Evolutionary conservation across 441 rosid species (phyloP), one percentile per base, ranked within the genome.

Genomic region (Croton laevigatus): DNA sequence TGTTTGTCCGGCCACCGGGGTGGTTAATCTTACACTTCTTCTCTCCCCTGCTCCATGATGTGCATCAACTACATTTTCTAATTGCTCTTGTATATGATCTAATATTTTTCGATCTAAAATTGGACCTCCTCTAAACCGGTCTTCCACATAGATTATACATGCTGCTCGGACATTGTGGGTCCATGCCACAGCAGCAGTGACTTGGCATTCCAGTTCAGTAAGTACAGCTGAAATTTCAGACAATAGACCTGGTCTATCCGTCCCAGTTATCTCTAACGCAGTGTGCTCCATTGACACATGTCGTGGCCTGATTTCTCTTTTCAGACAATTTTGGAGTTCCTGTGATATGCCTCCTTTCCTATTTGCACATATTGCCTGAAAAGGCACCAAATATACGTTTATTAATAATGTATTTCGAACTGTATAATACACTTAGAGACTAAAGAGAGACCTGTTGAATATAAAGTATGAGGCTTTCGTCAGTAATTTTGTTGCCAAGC

Each of bases 201-300:
- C 84, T 66, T 86, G 87, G 84, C 97, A 90, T 9, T 81, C 83
- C 74, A 91, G 71, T 72, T 87, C 82, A 8, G 76, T 75, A 3
- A 94, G 83, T 60, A 81, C 91, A 8, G 97, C 97, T 0, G 88
- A 78, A 68, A 94, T 89, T 75, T 91, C 97, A 0, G 98, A 91
- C 58, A 94, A 61, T 4, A 94, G 68, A 16, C 97, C 98, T 0
- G 94, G 94, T 12, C 89, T 77, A 79, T 94, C 88, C 0, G 71
- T 81, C 48, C 89, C 95, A 0, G 89, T 86, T 60, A 90, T 81
- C 83, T 94, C 98, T 68, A 91, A 54, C 4, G 91, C 91, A 0
- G 94, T 91, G 72, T 91, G 88, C 11, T 89, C 91, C 1, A 79
- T 80, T 3, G 92, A 85, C 71, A 85, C 80, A 62, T 88, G 86